Evolutionary conservation across 148 eudicot genomes (phyloP).

Genomic region (Amaranthus palmeri): DNA sequence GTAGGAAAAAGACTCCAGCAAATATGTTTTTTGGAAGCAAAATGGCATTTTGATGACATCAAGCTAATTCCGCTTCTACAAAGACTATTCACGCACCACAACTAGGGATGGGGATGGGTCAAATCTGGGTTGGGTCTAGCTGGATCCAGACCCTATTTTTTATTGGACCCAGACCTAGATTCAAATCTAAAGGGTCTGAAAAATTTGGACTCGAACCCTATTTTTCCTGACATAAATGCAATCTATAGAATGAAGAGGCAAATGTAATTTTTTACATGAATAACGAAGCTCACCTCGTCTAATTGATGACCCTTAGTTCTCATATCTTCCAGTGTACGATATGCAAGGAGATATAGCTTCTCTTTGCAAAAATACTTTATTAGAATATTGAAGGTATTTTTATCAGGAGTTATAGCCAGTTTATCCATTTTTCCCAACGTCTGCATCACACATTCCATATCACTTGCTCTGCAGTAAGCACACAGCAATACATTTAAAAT

Average conservation of each 20-base stretch:
- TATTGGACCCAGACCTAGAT: too few relatives aligned
- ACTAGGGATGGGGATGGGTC: too few relatives aligned
- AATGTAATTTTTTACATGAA: conserved; percentile 1
- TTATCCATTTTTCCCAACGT: conserved; percentile 81
- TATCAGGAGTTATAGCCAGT: conserved; percentile 71
- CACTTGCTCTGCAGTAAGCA: conserved; percentile 86
- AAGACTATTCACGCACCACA: too few relatives aligned
- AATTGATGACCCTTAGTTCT: conserved; percentile 65
- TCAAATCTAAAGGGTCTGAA: too few relatives aligned
- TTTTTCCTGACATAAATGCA: neutral
- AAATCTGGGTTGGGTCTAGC: too few relatives aligned
- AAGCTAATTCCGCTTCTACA: too few relatives aligned
- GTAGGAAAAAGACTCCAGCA: neutral
- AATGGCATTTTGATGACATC: neutral
- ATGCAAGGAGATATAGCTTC: conserved; percentile 72
- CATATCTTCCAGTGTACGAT: conserved; percentile 81
- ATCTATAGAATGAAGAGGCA: neutral
- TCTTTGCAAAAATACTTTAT: conserved; percentile 80
- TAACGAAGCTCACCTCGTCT: conserved; percentile 49
- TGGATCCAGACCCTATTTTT: too few relatives aligned
- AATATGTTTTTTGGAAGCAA: neutral
- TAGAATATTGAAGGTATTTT: conserved; percentile 65
- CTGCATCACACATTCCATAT: conserved; percentile 86
- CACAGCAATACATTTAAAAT: conserved; percentile 74
- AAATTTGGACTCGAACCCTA: too few relatives aligned